Evolutionary conservation across 495 filamentous ascomycete genomes (phyloP).

Genomic region (Bombardia bombarda): DNA sequence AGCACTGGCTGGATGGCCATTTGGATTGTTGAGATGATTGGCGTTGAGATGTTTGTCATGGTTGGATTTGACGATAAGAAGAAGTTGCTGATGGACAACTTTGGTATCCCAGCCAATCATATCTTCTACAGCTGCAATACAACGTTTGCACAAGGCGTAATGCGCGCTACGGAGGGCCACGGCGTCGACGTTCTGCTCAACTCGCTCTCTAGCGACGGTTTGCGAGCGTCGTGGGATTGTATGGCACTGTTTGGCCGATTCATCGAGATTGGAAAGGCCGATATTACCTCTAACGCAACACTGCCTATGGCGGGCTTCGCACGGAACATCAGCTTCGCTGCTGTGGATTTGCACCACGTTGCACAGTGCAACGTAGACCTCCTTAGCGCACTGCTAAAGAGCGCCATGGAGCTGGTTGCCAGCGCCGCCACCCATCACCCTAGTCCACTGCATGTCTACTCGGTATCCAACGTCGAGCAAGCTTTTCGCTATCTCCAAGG

Average conservation of each 20-base stretch:
- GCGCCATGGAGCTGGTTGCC: not conserved
- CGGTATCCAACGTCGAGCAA: not conserved
- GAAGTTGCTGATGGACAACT: not conserved
- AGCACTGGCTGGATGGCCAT: not conserved
- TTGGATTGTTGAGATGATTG: not conserved
- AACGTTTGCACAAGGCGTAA: not conserved
- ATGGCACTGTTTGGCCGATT: conserved; percentile 1
- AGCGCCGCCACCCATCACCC: not conserved
- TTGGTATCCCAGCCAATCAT: not conserved
- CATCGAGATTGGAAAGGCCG: not conserved
- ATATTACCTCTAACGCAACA: not conserved
- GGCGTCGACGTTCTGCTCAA: not conserved
- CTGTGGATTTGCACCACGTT: not conserved
- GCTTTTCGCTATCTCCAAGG: not conserved
- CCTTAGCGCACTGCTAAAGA: not conserved
- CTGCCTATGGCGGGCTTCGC: not conserved
- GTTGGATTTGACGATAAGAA: not conserved
- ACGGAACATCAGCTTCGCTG: not conserved
- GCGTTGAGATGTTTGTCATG: not conserved
- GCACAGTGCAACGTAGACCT: not conserved
- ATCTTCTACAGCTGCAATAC: not conserved
- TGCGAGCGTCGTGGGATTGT: not conserved
- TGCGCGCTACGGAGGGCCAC: not conserved
- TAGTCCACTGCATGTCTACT: not conserved
- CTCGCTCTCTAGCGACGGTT: not conserved